Evolutionary conservation across 106 monocot genomes (phyloP).

Genomic region (Agapanthus africanus): DNA sequence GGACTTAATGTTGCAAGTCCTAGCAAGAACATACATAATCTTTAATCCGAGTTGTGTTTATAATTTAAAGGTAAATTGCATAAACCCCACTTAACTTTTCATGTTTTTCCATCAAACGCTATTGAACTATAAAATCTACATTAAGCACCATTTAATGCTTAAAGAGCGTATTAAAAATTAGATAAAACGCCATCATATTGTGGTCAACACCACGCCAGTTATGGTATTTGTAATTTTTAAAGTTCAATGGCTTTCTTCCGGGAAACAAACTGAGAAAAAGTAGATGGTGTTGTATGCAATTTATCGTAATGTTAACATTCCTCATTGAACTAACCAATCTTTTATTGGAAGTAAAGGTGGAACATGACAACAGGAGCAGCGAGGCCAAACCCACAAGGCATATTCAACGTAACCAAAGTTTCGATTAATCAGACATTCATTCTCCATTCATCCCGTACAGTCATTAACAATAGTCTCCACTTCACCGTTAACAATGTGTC

Average conservation of each 20-base stretch:
- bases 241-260: not conserved
- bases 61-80: no score
- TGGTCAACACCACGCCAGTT: not conserved
- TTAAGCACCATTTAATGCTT: no score
- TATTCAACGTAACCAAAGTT: constrained; percentile 28
- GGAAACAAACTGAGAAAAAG: not conserved
- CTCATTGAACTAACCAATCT: not conserved
- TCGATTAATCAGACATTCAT: constrained; percentile 24
- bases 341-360: constrained; percentile 11
- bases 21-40: no score
- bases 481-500: constrained; percentile 37
- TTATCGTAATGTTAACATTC: not conserved
- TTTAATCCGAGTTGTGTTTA: no score
- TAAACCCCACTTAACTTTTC: no score
- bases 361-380: constrained; percentile 42
- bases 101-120: no score
- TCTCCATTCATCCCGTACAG: constrained; percentile 10
- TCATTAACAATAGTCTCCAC: not conserved
- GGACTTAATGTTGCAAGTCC: no score
- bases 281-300: no score
- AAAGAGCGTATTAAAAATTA: no score
- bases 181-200: not conserved
- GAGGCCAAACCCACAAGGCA: constrained; percentile 47
- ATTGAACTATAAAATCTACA: no score
- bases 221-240: not conserved